Evolutionary conservation across 2,329 filamentous ascomycete genomes (phyloP), one percentile per base, ranked within the genome.

Genomic region (Clarireedia paspali): DNA sequence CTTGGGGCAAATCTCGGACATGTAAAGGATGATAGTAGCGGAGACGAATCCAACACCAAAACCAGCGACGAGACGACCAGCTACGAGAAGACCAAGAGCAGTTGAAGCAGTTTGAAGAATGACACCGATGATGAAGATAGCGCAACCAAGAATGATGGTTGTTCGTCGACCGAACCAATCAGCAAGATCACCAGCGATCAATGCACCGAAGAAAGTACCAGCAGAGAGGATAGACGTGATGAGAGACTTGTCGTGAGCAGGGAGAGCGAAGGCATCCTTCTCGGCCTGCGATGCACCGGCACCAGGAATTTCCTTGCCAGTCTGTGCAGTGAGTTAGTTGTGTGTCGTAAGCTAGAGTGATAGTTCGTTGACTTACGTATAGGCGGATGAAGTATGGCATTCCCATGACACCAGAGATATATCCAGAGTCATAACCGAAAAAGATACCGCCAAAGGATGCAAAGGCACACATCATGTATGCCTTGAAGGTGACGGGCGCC

Each of bases 21-120:
- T 92, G 81, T 94, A 91, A 59, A 91, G 77, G 68, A 91, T 89
- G 71, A 91, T 84, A 66, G 90, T 84, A 66, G 88, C 86, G 7
- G 86, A 89, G 63, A 88, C 86, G 69, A 90, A 90, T 68, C 88
- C 88, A 65, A 91, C 87, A 77, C 88, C 88, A 56, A 90, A 70
- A 70, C 88, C 88, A 48, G 87, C 84, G 64, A 92, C 73, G 57
- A 91, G 73, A 78, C 88, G 87, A 70, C 88, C 88, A 57, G 81
- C 59, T 83, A 75, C 61, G 49, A 66, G 57, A 10, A 64, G 50
- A 34, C 55, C 60, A 10, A 66, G 56, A 77, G 81, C 12, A 87
- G 74, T 53, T 38, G 78, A 75, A 53, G 77, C 75, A 53, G 83
- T 83, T 75, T 91, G 87, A 49, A 91, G 75, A 58, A 83, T 69